A percentile compares a stretch with the other conserved stretches of the same genome.
Conservation (phyloP, 345 rosid genomes). For the Ceriops zippeliana region DNA sequence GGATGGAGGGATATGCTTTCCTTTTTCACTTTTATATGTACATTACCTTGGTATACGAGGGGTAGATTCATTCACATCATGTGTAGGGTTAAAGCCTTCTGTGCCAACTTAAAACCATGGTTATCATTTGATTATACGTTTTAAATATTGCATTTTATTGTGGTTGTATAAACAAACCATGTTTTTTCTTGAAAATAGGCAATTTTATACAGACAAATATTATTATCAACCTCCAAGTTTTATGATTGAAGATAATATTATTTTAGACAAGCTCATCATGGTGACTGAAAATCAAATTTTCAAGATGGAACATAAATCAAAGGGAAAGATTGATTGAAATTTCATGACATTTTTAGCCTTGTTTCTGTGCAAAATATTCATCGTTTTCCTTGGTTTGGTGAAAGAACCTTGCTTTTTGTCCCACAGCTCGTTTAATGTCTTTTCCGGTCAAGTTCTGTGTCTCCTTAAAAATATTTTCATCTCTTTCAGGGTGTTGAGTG, state of each 20-base stretch:
- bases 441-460: neutral
- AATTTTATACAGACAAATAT: too few species aligned
- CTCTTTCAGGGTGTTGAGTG: conserved; percentile 65
- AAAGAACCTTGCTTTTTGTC: neutral
- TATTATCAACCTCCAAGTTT: too few species aligned
- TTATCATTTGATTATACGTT: neutral
- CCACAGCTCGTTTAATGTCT: neutral
- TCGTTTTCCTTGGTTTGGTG: neutral
- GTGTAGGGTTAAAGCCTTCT: too few species aligned
- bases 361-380: neutral
- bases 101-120: neutral
- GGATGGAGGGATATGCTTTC: too few species aligned
- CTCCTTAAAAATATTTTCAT: neutral
- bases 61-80: neutral
- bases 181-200: too few species aligned
- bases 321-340: neutral
- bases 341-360: neutral
- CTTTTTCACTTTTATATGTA: too few species aligned
- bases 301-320: too few species aligned
- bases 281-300: too few species aligned
- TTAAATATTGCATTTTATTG: too few species aligned
- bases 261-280: too few species aligned
- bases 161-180: too few species aligned
- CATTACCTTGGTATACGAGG: neutral
- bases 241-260: too few species aligned